Evolutionary conservation across 768 basidiomycete species (phyloP).

Genomic region (Cystobasidium tubakii): DNA sequence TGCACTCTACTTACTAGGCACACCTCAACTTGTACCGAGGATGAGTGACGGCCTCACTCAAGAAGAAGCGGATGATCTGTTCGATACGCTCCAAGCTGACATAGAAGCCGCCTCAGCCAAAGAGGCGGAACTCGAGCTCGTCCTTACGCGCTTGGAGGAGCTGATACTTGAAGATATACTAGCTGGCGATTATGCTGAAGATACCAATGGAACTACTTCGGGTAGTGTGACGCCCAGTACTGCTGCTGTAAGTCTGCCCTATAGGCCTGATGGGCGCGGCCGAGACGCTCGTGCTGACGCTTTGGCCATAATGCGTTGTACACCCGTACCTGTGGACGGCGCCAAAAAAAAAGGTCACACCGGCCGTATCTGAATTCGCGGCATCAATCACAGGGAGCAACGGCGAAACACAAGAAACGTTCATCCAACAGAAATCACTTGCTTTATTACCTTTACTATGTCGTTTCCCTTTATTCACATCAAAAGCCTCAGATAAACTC

Average conservation of each 20-base stretch:
- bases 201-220: neutral
- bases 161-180: slow-evolving; percentile 10
- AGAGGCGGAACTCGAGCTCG: neutral
- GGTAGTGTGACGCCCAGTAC: neutral
- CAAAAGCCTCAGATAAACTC: neutral
- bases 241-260: neutral
- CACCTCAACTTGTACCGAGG: no score
- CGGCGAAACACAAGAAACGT: neutral
- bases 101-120: neutral
- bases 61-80: neutral
- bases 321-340: no score
- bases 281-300: no score
- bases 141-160: neutral
- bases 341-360: neutral
- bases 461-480: neutral
- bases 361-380: neutral
- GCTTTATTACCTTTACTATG: slow-evolving; percentile 2
- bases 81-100: neutral
- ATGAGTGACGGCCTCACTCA: neutral
- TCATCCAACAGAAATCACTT: slow-evolving; percentile 7
- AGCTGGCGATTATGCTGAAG: neutral
- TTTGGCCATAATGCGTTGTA: no score
- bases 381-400: neutral
- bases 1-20: no score
- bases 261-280: no score